These are phyloP conservation scores for Conidiobolus incongruus DNA, from an alignment of 371 early-diverging fungal species.

Conservation along the genomic window DNA sequence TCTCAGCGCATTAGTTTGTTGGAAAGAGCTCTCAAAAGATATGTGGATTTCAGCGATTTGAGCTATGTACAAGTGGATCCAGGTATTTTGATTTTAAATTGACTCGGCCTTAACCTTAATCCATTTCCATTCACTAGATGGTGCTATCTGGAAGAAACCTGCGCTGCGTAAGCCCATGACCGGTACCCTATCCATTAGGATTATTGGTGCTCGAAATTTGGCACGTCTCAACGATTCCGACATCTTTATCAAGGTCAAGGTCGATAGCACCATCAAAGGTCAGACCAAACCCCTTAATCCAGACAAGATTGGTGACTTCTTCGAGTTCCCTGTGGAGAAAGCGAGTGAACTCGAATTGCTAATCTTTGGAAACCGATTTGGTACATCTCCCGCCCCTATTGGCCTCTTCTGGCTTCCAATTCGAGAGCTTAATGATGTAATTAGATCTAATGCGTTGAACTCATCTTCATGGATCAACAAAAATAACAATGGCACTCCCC, in stretches of 20 bases:
- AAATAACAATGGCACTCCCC: conserved; percentile 16
- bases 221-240: conserved; percentile 38
- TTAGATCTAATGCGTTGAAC: no score
- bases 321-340: conserved; percentile 60
- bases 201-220: conserved; percentile 36
- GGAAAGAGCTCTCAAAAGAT: conserved; percentile 55
- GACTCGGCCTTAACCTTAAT: not conserved
- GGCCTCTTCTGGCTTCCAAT: conserved; percentile 68
- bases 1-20: conserved; percentile 58
- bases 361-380: conserved; percentile 40
- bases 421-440: conserved; percentile 49
- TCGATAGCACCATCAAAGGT: conserved; percentile 56
- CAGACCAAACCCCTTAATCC: conserved; percentile 37
- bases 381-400: conserved; percentile 22
- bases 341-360: conserved; percentile 82
- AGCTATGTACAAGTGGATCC: conserved; percentile 14
- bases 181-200: conserved; percentile 39
- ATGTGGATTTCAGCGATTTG: conserved; percentile 57
- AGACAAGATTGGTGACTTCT: conserved; percentile 64
- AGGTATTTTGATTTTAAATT: not conserved
- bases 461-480: no score
- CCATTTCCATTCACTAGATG: conserved; percentile 6
- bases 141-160: conserved; percentile 25
- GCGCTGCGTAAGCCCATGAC: conserved; percentile 46
- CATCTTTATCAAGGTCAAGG: conserved; percentile 31